Percentiles rank a stretch among this genome's conserved stretches.
Evolutionary conservation across 1,139 yeast species (phyloP).

Genomic region (Petasospora rhodanensis): DNA sequence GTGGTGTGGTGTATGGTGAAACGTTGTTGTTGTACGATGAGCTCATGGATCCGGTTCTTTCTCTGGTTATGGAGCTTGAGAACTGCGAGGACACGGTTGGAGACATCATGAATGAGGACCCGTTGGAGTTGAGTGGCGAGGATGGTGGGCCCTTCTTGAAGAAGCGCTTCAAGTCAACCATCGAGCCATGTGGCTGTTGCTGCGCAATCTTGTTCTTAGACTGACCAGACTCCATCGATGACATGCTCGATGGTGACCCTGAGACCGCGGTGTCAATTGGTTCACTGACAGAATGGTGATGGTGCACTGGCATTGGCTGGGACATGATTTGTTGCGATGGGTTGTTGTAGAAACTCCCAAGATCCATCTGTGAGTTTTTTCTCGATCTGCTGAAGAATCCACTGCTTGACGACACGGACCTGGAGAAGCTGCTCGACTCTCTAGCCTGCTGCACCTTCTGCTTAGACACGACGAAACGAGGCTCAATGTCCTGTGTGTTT

Average conservation of each 20-base stretch:
- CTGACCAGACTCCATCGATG: conserved; percentile 25
- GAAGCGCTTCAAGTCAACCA: conserved; percentile 64
- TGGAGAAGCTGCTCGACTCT: conserved; percentile 10
- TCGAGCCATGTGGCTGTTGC: conserved; percentile 63
- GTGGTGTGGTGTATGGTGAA: conserved; percentile 29
- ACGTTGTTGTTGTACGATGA: conserved; percentile 27
- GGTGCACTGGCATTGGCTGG: neutral
- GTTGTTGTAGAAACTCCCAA: conserved; percentile 24
- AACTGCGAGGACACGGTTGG: conserved; percentile 13
- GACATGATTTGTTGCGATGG: conserved; percentile 21
- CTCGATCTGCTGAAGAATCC: conserved; percentile 23
- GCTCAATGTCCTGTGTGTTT: conserved; percentile 47
- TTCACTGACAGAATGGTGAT: too few relatives aligned
- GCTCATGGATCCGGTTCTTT: conserved; percentile 22
- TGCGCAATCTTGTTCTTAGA: conserved; percentile 29
- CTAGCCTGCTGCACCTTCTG: conserved; percentile 39
- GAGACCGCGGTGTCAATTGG: conserved; percentile 14
- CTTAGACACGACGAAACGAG: conserved; percentile 68
- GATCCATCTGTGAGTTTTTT: conserved; percentile 23
- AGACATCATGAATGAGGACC: conserved; percentile 16
- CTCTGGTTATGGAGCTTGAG: too few relatives aligned
- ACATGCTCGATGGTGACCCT: conserved; percentile 24
- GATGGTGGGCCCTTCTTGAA: conserved; percentile 42
- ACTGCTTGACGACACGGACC: conserved; percentile 9
- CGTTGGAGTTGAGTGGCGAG: conserved; percentile 16